Base-by-base conservation (phyloP, 139 green algal species). In the Coelastrella sp. region DNA sequence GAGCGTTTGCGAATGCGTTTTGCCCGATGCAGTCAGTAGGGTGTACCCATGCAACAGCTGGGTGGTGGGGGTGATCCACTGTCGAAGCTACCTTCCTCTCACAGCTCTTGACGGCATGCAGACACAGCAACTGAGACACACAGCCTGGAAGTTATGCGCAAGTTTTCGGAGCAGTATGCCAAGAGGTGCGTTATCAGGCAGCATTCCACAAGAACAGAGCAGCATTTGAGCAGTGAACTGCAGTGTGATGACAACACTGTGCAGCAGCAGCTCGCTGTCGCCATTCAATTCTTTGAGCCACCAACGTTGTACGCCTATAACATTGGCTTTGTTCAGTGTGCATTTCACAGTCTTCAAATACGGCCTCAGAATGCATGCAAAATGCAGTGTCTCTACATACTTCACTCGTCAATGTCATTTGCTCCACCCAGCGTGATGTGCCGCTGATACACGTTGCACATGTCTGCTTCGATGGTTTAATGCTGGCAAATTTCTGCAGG, bases 141-240 rank as follows among this genome's bases (percentile, higher is more conserved):
- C 68, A 94, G 90, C 79, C 91, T 99, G 65, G 98, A 99, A 91
- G 92, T 98, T 4, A 99, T 99, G 98, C 91, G 98, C 20, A 99
- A 99, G 89, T 99, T 99, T 76, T 98, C 96, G 0, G 98, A 99
- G 93, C 97, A 99, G 93, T 99, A 99, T 93, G 98, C 98, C 8
- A 97, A 98, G 85, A 94, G 95, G 96, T 98, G 87, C 87, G n/a
- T 22, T n/a, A 35, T 12, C 66, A 49, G 19, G n/a, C 49, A 74
- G 35, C 65, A 88, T n/a, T 25, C 22, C n/a, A 17, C 66, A 75
- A 9, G 11, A 24, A 27, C 11, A 57, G 8, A 81, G 74, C 76
- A 82, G 35, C 35, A 49, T 6, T 15, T 80, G 25, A 57, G 22
- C 11, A 11, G 8, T 22, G 24, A 58, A 6, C 74, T 20, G 17